A percentile compares a stretch with the other conserved stretches of the same genome.
Conservation (phyloP, 768 basidiomycete species). For the Paxillus ammoniavirescens region DNA sequence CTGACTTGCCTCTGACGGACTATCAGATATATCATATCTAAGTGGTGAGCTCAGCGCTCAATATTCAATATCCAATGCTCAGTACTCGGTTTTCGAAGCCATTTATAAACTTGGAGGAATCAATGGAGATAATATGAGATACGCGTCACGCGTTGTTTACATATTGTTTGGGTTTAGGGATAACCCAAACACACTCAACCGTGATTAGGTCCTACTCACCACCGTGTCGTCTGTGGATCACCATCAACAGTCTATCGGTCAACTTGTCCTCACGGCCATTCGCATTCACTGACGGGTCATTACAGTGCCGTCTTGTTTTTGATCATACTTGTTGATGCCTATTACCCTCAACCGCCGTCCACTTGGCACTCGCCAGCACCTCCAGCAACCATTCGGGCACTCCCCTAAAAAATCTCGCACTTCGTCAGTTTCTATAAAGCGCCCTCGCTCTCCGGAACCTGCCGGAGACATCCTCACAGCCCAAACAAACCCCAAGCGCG, state of each 20-base stretch:
- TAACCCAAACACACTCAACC: neutral
- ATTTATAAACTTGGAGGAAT: too few species aligned
- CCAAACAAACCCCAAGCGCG: constrained; percentile 42
- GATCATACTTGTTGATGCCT: constrained; percentile 35
- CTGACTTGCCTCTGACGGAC: too few species aligned
- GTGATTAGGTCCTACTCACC: neutral
- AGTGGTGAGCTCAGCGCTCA: too few species aligned
- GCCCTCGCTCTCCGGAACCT: constrained; percentile 52
- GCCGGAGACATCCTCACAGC: constrained; percentile 27
- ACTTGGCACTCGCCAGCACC: constrained; percentile 41
- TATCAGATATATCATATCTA: too few species aligned
- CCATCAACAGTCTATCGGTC: neutral
- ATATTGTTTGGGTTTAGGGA: neutral
- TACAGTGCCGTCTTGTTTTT: neutral
- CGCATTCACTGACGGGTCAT: neutral
- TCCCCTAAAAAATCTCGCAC: constrained; percentile 36
- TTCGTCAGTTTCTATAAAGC: constrained; percentile 39
- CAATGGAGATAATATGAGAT: too few species aligned
- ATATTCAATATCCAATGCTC: too few species aligned
- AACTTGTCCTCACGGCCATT: neutral
- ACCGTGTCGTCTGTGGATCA: neutral
- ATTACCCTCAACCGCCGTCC: constrained; percentile 46
- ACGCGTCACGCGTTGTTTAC: constrained; percentile 2
- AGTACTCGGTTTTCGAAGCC: too few species aligned
- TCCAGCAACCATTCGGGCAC: constrained; percentile 33